phyloP scores from a whole-genome alignment of 2,329 filamentous ascomycete genomes.

The Hypoxylon sp. region DNA sequence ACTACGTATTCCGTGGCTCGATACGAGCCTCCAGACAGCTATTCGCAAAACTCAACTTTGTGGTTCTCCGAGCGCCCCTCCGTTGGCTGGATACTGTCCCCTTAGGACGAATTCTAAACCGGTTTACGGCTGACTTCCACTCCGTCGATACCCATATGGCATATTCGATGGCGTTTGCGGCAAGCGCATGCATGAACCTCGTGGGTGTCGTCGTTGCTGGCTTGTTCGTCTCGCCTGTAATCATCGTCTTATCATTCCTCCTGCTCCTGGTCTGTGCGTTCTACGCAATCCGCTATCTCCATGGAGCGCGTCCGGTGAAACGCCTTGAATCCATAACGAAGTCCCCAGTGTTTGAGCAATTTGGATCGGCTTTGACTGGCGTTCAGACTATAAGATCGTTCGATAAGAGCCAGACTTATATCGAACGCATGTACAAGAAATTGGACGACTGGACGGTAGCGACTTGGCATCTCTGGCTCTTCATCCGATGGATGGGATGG shows the following conservation, averaged over 20 bases:
- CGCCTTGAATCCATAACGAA: constrained; percentile 83
- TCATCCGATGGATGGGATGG: constrained; percentile 84
- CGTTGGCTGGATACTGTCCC: constrained; percentile 86
- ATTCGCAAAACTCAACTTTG: constrained; percentile 76
- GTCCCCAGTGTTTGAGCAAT: constrained; percentile 85
- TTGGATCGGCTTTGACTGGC: constrained; percentile 79
- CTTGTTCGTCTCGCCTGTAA: constrained; percentile 75
- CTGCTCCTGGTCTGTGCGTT: constrained; percentile 71
- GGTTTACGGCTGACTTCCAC: constrained; percentile 84
- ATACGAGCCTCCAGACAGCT: constrained; percentile 77
- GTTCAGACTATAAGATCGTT: constrained; percentile 83
- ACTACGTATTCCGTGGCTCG: constrained; percentile 74
- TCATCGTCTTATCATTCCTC: constrained; percentile 73
- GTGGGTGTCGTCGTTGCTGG: constrained; percentile 77
- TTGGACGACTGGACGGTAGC: constrained; percentile 78
- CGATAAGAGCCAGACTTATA: constrained; percentile 75
- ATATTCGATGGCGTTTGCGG: constrained; percentile 72
- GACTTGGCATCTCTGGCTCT: constrained; percentile 77
- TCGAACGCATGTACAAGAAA: constrained; percentile 76
- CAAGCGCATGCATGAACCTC: constrained; percentile 73
- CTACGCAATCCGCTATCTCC: constrained; percentile 74
- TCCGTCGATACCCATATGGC: constrained; percentile 78
- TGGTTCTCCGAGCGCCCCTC: constrained; percentile 79
- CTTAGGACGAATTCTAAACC: constrained; percentile 81
- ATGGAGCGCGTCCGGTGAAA: constrained; percentile 81